Evolutionary conservation across 257 asterid species (phyloP).

Genomic region (Przewalskia tangutica): DNA sequence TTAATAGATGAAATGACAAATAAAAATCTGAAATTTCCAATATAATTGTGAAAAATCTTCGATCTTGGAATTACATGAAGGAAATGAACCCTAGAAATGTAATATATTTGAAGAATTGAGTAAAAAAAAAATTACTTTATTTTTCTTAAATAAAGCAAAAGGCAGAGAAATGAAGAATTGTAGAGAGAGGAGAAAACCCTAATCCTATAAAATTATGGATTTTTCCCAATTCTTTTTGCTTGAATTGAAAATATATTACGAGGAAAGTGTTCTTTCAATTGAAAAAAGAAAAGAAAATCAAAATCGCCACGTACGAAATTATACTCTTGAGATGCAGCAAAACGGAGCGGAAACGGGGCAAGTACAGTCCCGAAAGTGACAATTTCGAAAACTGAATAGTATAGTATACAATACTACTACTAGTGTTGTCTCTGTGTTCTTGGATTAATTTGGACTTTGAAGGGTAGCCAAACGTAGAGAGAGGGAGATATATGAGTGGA

Average conservation of each 20-base stretch:
- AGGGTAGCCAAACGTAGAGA: background rate
- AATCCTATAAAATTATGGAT: background rate
- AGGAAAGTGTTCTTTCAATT: background rate
- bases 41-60: background rate
- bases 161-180: background rate
- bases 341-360: background rate
- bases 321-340: background rate
- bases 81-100: background rate
- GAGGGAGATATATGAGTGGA: background rate
- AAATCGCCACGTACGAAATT: background rate
- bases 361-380: background rate
- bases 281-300: background rate
- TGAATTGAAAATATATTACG: background rate
- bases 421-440: background rate
- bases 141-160: background rate
- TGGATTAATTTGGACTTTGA: background rate
- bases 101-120: background rate
- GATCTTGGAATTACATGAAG: background rate
- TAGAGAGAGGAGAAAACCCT: constrained; percentile 7
- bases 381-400: too few species aligned
- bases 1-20: background rate
- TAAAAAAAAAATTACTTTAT: background rate
- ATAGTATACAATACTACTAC: background rate
- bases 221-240: background rate
- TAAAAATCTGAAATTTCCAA: background rate